A percentile compares a stretch with the other conserved stretches of the same genome.
Conservation (phyloP, 345 rosid species). For the Pseudoturritis turrita region DNA sequence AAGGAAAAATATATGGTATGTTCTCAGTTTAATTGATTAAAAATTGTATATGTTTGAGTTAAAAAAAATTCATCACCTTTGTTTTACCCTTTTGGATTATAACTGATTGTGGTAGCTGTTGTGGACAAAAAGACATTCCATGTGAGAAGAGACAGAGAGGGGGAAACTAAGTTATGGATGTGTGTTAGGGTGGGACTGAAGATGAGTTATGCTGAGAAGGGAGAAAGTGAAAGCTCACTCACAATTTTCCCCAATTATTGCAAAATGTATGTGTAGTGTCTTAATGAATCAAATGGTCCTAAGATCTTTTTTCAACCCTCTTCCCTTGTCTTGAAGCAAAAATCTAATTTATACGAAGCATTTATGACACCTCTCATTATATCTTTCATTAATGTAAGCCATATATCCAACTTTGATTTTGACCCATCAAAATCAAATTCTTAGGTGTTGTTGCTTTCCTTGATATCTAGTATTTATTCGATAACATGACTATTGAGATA, state of each 20-base stretch:
- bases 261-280: background rate
- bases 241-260: background rate
- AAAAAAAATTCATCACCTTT: background rate
- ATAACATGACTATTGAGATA: background rate
- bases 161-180: slow-evolving; percentile 8
- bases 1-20: no score
- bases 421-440: background rate
- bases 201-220: background rate
- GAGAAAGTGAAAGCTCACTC: slow-evolving; percentile 25
- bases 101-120: background rate
- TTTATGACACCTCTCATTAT: background rate
- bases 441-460: slow-evolving; percentile 4
- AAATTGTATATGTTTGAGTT: no score
- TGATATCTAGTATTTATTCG: background rate
- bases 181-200: slow-evolving; percentile 12
- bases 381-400: background rate
- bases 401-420: slow-evolving; percentile 14
- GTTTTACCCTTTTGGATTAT: background rate
- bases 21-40: no score
- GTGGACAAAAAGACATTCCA: slow-evolving; percentile 19
- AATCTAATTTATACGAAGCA: background rate
- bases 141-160: background rate
- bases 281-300: slow-evolving; percentile 24
- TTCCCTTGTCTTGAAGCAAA: slow-evolving; percentile 24
- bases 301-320: background rate